A percentile compares a stretch with the other conserved stretches of the same genome.
phyloP scores from a whole-genome alignment of 2,329 filamentous ascomycete genomes.

The Emmonsia crescens region DNA sequence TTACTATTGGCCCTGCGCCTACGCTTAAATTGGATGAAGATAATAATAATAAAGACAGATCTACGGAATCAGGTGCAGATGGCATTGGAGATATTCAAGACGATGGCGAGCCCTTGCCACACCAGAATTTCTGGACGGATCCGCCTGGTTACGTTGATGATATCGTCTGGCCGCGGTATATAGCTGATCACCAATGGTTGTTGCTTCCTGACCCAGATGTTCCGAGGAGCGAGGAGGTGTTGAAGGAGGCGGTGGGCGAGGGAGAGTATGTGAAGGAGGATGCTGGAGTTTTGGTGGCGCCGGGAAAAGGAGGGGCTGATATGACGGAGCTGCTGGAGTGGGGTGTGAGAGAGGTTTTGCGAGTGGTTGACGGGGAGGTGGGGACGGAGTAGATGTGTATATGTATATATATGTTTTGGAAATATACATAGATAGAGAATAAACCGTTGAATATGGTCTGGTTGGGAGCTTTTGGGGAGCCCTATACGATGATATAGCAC shows the following conservation, averaged over 20 bases:
- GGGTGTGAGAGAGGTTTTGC: constrained; percentile 55
- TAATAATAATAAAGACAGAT: neutral
- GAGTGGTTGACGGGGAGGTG: constrained; percentile 17
- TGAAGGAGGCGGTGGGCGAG: constrained; percentile 23
- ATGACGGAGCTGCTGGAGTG: constrained; percentile 56
- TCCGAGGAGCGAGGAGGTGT: constrained; percentile 15
- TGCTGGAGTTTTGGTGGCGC: constrained; percentile 37
- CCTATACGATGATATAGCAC: neutral
- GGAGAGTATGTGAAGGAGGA: constrained; percentile 34
- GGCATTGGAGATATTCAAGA: constrained; percentile 24
- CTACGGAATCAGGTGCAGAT: constrained; percentile 2
- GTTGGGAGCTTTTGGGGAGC: neutral
- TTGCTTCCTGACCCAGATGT: constrained; percentile 47
- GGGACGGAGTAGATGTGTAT: neutral
- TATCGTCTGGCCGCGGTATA: constrained; percentile 94
- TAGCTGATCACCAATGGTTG: constrained; percentile 67
- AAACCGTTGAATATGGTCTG: neutral
- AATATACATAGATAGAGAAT: neutral
- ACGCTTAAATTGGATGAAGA: constrained; percentile 12
- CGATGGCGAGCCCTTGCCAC: constrained; percentile 27
- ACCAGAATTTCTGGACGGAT: constrained; percentile 84
- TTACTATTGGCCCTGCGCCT: constrained; percentile 34
- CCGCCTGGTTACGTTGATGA: constrained; percentile 89
- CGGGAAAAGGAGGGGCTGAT: constrained; percentile 43
- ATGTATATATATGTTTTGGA: neutral